Evolutionary conservation across 2,329 filamentous ascomycete genomes (phyloP), one percentile per base, ranked within the genome.

Genomic region (Alternaria brassicae): DNA sequence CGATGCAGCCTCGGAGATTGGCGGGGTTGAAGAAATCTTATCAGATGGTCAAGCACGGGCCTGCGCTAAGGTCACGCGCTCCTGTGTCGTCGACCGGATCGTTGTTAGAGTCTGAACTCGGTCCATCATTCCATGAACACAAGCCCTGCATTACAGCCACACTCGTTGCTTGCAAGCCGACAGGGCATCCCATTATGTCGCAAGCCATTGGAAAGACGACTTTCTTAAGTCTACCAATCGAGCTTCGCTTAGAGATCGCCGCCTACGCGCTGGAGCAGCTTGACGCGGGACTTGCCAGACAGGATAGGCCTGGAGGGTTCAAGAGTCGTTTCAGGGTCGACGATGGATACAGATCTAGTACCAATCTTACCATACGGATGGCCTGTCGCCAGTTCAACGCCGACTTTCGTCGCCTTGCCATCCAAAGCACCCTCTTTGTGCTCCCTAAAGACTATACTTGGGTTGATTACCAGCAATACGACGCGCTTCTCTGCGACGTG

Each of bases 321-420:
- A 27, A 8, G 28, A 4, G 2, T 48, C 15, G 30, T n/a, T 48
- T 34, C 21, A 25, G 9, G 28, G 32, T 36, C 9, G 30, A 48
- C 30, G 19, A 34, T 12, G 17, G 27, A 7, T 42, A 58, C 27
- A 48, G 13, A 25, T 62, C 74, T 13, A 67, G 71, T 8, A 8
- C 48, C 2, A 58, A 69, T 9, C 69, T 81, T 3, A 47, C 60
- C 9, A 66, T 77, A 2, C 75, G 81, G 7, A 67, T 80, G 12
- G 72, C 72, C 3, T 81, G 80, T 61, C 74, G 71, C 25, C 77
- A 78, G 55, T 70, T 81, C 50, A 69, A 74, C 34, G 49, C 67
- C 19, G 79, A 81, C 39, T 74, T 76, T 39, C 64, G 65, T 42
- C 53, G 68, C 9, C 62, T 79, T 12, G 79, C 78, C 10, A 75